These are phyloP conservation scores for Fraxinus americana DNA, from an alignment of 257 asterid species.

Conservation along the genomic window DNA sequence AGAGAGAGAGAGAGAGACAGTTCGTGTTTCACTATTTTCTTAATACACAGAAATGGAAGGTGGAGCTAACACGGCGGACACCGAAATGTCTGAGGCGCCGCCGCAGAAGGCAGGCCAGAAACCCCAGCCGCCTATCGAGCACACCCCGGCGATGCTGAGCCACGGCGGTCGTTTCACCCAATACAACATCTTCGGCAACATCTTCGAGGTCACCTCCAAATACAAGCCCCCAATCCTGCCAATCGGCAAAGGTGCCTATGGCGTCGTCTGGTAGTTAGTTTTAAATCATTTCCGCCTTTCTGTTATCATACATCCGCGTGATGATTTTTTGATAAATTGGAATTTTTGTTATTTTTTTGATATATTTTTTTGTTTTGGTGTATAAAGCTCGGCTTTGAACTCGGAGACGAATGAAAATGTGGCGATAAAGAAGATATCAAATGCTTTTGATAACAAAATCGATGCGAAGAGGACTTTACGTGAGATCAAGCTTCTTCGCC, in stretches of 20 bases:
- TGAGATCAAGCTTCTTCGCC: conserved; percentile 37
- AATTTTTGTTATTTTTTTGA: neutral
- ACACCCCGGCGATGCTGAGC: conserved; percentile 28
- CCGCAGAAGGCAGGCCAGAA: neutral
- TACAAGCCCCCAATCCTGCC: conserved; percentile 36
- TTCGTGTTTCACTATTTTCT: neutral
- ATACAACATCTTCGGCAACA: conserved; percentile 33
- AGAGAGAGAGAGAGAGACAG: neutral
- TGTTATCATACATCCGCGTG: neutral
- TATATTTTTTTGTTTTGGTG: neutral
- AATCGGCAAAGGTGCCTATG: conserved; percentile 38
- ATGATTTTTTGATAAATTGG: neutral
- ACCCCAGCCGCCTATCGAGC: conserved; percentile 5
- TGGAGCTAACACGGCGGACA: conserved; percentile 23
- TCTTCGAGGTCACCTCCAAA: conserved; percentile 32
- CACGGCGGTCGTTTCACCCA: conserved; percentile 32
- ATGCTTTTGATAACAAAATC: conserved; percentile 29
- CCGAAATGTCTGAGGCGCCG: conserved; percentile 26
- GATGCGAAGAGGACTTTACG: conserved; percentile 39
- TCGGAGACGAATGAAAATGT: conserved; percentile 34
- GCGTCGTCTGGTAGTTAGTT: conserved; percentile 28
- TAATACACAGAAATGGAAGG: conserved; percentile 18
- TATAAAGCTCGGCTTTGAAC: conserved; percentile 32
- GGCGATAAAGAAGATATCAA: conserved; percentile 33
- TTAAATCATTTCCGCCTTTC: neutral